Evolutionary conservation across 2,329 filamentous ascomycete genomes (phyloP).

Genomic region (Rutstroemia sp.): DNA sequence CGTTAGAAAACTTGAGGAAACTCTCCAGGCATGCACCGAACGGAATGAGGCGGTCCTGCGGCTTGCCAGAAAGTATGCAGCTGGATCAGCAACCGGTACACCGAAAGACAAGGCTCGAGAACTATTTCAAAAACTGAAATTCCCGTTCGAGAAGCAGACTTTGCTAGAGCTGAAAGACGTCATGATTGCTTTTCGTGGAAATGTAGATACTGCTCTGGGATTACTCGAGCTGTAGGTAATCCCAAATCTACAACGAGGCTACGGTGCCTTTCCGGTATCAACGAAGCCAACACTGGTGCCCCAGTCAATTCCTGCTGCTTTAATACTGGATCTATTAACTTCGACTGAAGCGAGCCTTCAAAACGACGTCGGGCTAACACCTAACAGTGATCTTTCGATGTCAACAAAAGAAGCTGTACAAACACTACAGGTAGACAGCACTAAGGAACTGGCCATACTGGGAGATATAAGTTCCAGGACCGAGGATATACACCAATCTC

Average conservation of each 20-base stretch:
- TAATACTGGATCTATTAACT: too few relatives aligned
- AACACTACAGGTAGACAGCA: background rate
- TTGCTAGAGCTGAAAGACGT: background rate
- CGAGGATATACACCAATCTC: too few relatives aligned
- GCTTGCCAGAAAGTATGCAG: background rate
- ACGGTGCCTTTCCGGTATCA: too few relatives aligned
- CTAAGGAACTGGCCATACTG: background rate
- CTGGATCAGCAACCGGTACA: background rate
- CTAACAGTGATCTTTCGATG: background rate
- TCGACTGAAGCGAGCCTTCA: too few relatives aligned
- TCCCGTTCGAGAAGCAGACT: background rate
- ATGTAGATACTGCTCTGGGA: background rate
- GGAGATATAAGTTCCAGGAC: too few relatives aligned
- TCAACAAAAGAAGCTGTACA: background rate
- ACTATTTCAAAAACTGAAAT: background rate
- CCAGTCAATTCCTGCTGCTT: too few relatives aligned
- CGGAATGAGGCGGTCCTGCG: background rate
- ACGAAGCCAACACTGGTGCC: too few relatives aligned
- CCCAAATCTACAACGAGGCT: background rate
- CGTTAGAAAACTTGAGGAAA: background rate
- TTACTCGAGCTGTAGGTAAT: background rate
- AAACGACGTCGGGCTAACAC: too few relatives aligned
- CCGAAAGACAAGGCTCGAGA: background rate
- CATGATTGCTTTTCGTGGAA: background rate
- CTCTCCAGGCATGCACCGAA: background rate